phyloP scores from a whole-genome alignment of 2,329 filamentous ascomycete species.

The Capronia coronata region DNA sequence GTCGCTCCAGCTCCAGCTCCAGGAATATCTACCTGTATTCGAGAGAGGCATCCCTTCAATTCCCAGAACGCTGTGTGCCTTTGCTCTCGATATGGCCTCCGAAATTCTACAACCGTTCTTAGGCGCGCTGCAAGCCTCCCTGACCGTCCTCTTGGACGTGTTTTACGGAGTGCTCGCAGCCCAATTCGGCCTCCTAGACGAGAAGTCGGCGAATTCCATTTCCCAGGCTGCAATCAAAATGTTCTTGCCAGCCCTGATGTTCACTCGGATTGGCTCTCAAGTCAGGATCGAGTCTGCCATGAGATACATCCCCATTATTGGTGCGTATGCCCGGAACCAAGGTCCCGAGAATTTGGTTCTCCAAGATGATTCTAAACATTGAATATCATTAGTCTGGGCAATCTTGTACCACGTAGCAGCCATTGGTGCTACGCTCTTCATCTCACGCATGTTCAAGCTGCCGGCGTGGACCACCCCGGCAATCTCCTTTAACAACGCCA shows the following conservation, averaged over 20 bases:
- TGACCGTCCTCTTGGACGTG: constrained; percentile 50
- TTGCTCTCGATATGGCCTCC: neutral
- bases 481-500: constrained; percentile 53
- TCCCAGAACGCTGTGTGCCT: no score
- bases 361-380: no score
- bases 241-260: constrained; percentile 48
- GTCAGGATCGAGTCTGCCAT: constrained; percentile 42
- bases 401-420: constrained; percentile 45
- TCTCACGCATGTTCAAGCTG: constrained; percentile 43
- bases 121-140: constrained; percentile 49
- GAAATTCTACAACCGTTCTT: constrained; percentile 37
- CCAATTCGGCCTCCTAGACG: constrained; percentile 45
- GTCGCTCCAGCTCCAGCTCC: no score
- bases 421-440: constrained; percentile 39
- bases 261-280: constrained; percentile 48
- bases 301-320: constrained; percentile 46
- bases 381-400: constrained; percentile 41
- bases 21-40: no score
- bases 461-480: constrained; percentile 50
- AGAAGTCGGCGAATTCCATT: constrained; percentile 45
- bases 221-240: constrained; percentile 48
- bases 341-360: no score
- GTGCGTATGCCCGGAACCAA: constrained; percentile 30
- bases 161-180: constrained; percentile 46
- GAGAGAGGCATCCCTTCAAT: no score